phyloP scores from a whole-genome alignment of 805 yeast species.

The Ogataea pini region DNA sequence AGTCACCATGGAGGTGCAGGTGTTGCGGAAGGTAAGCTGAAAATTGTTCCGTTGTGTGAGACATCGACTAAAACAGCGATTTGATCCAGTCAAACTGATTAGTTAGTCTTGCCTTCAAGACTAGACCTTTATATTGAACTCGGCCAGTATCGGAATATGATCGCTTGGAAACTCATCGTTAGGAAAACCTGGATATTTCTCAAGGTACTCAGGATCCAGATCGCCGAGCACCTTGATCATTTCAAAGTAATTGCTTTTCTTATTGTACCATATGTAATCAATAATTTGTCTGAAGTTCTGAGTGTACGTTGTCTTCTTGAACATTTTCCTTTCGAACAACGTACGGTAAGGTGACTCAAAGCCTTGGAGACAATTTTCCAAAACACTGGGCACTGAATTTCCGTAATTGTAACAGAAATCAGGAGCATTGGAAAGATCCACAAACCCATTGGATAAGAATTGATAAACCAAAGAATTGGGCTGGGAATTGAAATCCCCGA shows the following conservation, averaged over 20 bases:
- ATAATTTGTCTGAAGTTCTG: constrained; percentile 51
- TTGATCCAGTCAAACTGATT: background rate
- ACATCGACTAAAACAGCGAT: too few species aligned
- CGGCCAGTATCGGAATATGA: constrained; percentile 34
- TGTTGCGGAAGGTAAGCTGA: too few species aligned
- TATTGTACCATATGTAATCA: constrained; percentile 59
- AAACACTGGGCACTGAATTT: constrained; percentile 5
- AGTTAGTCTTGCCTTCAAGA: constrained; percentile 2
- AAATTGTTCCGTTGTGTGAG: too few species aligned
- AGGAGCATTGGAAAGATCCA: constrained; percentile 19
- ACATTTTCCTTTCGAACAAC: constrained; percentile 24
- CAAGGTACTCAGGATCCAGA: constrained; percentile 38
- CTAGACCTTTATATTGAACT: constrained; percentile 16
- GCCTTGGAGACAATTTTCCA: constrained; percentile 19
- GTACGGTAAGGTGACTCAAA: constrained; percentile 33
- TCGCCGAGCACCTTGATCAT: constrained; percentile 54
- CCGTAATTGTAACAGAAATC: constrained; percentile 29
- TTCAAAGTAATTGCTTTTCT: constrained; percentile 35
- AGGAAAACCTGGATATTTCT: constrained; percentile 46
- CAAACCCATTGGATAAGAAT: constrained; percentile 37
- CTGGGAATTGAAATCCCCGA: constrained; percentile 59
- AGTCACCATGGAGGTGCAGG: too few species aligned
- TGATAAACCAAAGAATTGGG: constrained; percentile 50
- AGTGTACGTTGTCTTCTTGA: constrained; percentile 47
- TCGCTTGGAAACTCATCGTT: constrained; percentile 62